Conservation (phyloP, 179 eudicot species). For the Corrigiola litoralis region DNA sequence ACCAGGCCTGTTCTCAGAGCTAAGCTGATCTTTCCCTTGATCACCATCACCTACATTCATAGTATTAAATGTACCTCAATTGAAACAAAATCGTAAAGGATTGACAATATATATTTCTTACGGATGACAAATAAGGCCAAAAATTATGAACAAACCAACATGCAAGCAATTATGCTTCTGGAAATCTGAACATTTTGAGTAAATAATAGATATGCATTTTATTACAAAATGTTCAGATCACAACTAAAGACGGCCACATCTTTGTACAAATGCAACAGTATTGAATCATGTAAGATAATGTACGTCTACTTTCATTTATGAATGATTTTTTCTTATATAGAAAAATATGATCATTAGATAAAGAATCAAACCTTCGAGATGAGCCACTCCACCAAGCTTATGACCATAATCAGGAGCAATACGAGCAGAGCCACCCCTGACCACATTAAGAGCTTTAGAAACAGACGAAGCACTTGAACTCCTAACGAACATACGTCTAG, state of each 20-base stretch:
- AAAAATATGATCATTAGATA: neutral
- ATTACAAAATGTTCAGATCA: neutral
- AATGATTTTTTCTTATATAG: neutral
- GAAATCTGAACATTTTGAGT: constrained; percentile 6
- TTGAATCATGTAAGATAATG: neutral
- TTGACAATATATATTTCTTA: neutral
- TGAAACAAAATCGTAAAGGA: neutral
- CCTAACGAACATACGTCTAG: too few relatives aligned
- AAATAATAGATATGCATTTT: constrained; percentile 2
- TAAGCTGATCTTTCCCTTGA: constrained; percentile 64
- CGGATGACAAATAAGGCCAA: constrained; percentile 8
- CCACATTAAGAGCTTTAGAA: too few relatives aligned
- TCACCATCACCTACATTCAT: constrained; percentile 56
- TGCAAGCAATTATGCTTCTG: constrained; percentile 8
- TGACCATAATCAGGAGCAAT: constrained; percentile 50
- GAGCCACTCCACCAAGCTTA: constrained; percentile 46
- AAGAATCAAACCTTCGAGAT: constrained; percentile 44
- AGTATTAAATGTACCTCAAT: neutral
- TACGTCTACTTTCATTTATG: neutral
- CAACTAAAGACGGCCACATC: neutral
- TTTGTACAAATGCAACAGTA: neutral
- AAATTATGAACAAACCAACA: neutral
- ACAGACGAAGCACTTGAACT: too few relatives aligned
- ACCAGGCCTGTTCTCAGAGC: constrained; percentile 50
- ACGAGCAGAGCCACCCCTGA: constrained; percentile 28